Base-by-base conservation (phyloP, 2,329 filamentous ascomycete species). In the Phyllosticta citribraziliensis region DNA sequence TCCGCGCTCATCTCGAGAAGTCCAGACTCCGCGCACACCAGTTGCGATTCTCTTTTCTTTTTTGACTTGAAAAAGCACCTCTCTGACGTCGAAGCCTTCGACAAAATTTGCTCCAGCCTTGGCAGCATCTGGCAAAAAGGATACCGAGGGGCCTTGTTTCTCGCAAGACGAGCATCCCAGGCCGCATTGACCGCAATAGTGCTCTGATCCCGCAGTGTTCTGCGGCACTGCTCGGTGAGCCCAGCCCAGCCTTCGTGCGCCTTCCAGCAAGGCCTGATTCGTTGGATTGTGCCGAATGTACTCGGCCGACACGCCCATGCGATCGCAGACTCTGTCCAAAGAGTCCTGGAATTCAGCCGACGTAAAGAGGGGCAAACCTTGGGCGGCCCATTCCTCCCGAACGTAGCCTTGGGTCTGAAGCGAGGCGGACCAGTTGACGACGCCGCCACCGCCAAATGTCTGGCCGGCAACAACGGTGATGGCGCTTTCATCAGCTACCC, bases 361-460 rank as follows among this genome's bases (percentile, higher is more conserved):
- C 0, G 83, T 85, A 71, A 96, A 95, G 67, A 96, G 87, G 0
- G 82, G 80, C 24, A 97, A 76, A 0, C 86, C 85, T 55, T 78
- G 73, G 57, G 82, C 78, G 0, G 89, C 86, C 92, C 93, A 97
- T 74, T 96, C 90, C 66, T 84, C 79, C 3, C 91, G 84, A 1
- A 96, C 89, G 65, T 81, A 88, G 25, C 83, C 84, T 69, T 93
- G 89, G 0, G 89, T 88, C 66, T 86, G 83, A 17, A 86, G 70
- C 3, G 80, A 81, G 5, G 84, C 83, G 24, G 79, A 88, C 91
- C 91, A 97, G 73, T 97, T 97, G 67, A 96, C 75, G 0, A 89
- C 91, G 5, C 91, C 91, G 60, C 92, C 92, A 52, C 92, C 92
- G 30, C 92, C 92, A 84, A 88, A 96, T 33, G 83, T 83, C 61